Evolutionary conservation across 139 green algal genomes (phyloP).

Genomic region (Trebouxia sp.): DNA sequence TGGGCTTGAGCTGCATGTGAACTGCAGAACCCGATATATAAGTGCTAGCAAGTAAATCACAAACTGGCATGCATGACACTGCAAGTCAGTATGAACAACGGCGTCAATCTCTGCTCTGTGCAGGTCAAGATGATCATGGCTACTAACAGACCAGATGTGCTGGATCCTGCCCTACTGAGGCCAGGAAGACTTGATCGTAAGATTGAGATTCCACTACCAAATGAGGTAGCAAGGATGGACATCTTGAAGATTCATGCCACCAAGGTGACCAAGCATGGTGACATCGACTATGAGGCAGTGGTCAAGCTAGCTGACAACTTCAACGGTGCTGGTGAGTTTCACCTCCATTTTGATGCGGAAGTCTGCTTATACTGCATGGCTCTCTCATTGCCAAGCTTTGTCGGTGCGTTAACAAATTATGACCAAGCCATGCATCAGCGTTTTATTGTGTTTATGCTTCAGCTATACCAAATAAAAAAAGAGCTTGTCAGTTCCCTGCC

Average conservation of each 20-base stretch:
- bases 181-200: slow-evolving; percentile 95
- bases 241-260: slow-evolving; percentile 98
- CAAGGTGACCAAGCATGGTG: slow-evolving; percentile 94
- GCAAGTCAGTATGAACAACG: no score
- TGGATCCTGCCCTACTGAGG: slow-evolving; percentile 96
- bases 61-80: no score
- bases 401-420: no score
- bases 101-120: not conserved
- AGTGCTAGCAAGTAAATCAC: no score
- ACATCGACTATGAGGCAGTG: slow-evolving; percentile 99
- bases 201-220: slow-evolving; percentile 99
- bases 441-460: no score
- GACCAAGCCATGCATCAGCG: no score
- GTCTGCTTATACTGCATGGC: no score
- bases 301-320: slow-evolving; percentile 97
- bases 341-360: not conserved
- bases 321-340: slow-evolving; percentile 80
- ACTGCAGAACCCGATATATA: no score
- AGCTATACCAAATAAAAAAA: no score
- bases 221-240: slow-evolving; percentile 95
- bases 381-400: no score
- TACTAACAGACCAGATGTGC: slow-evolving; percentile 94
- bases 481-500: not conserved
- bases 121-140: slow-evolving; percentile 96
- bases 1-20: no score